Base-by-base conservation (phyloP, 441 rosid species). In the Theobroma grandiflorum region DNA sequence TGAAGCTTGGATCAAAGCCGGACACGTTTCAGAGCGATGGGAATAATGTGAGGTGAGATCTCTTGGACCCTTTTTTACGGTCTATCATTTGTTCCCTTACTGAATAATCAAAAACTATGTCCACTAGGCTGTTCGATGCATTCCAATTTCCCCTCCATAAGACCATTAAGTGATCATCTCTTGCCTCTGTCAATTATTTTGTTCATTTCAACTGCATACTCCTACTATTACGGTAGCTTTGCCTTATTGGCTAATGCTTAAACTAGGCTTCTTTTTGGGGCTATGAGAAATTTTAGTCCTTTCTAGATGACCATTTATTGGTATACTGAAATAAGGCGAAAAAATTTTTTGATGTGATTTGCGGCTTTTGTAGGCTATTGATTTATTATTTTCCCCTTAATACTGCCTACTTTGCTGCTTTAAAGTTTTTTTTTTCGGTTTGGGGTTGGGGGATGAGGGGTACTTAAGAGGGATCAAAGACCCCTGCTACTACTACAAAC, bases 1-100 rank as follows among this genome's bases (percentile, higher is more conserved):
- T 95, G 99, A 95, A 95, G 82, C 92, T 95, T 69, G 98, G 99
- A 77, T 95, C 99, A 0, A 95, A 95, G 87, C 90, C 93, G 16
- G 97, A 95, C 85, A 81, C 90, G 12, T 86, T 95, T 66, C 94
- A 91, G 86, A 82, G 85, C 0, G 91, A 91, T 84, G 91, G 78
- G 26, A 88, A 84, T 62, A 84, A 87, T 86, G 81, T 86, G 81
- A 89, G 98, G 99, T 95, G 86, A 88, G 86, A 81, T 76, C 70
- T 65, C 80, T 80, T 43, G 53, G 64, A 58, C 47, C 69, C 71
- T 53, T 71, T 31, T 18, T 26, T 12, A 0, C 76, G 16, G 33
- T 79, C 42, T 53, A 35, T 77, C 53, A 66, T 77, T 31, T 26
- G 9, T 37, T 76, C 55, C 72, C 63, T 79, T 40, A 53, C 58